Evolutionary conservation across 805 yeast genomes (phyloP).

Genomic region (Blastobotrys robertii): DNA sequence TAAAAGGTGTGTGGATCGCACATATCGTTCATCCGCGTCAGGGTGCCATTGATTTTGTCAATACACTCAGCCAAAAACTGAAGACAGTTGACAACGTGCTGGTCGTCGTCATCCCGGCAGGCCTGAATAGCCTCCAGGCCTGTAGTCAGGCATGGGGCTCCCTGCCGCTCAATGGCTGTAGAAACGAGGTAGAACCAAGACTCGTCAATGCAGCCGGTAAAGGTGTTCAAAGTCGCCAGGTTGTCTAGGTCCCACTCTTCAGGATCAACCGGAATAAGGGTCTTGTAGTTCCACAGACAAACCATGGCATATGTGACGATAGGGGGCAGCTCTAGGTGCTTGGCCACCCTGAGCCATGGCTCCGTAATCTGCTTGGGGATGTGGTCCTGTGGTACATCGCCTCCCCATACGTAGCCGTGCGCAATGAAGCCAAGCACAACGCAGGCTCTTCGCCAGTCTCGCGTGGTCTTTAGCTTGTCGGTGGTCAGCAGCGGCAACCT

Average conservation of each 20-base stretch:
- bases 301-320: slow-evolving; percentile 81
- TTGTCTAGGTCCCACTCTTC: slow-evolving; percentile 48
- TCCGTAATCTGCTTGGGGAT: slow-evolving; percentile 60
- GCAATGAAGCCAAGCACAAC: slow-evolving; percentile 68
- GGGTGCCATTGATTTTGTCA: slow-evolving; percentile 59
- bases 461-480: slow-evolving; percentile 33
- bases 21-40: slow-evolving; percentile 82
- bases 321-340: slow-evolving; percentile 66
- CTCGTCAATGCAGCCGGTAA: slow-evolving; percentile 85
- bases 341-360: slow-evolving; percentile 56
- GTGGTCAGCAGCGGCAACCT: slow-evolving; percentile 48
- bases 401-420: slow-evolving; percentile 87
- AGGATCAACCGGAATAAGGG: slow-evolving; percentile 40
- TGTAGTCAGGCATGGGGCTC: slow-evolving; percentile 56
- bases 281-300: slow-evolving; percentile 79
- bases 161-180: slow-evolving; percentile 74
- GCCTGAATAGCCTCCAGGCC: slow-evolving; percentile 61
- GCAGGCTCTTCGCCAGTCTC: slow-evolving; percentile 69
- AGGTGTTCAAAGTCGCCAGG: slow-evolving; percentile 71
- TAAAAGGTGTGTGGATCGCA: slow-evolving; percentile 92
- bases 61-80: slow-evolving; percentile 65
- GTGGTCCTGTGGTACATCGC: slow-evolving; percentile 42
- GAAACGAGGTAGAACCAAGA: slow-evolving; percentile 89
- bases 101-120: slow-evolving; percentile 39
- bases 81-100: slow-evolving; percentile 36